These are phyloP conservation scores for Yamadazyma triangularis DNA, from an alignment of 1,139 yeast species.

Conservation along the genomic window DNA sequence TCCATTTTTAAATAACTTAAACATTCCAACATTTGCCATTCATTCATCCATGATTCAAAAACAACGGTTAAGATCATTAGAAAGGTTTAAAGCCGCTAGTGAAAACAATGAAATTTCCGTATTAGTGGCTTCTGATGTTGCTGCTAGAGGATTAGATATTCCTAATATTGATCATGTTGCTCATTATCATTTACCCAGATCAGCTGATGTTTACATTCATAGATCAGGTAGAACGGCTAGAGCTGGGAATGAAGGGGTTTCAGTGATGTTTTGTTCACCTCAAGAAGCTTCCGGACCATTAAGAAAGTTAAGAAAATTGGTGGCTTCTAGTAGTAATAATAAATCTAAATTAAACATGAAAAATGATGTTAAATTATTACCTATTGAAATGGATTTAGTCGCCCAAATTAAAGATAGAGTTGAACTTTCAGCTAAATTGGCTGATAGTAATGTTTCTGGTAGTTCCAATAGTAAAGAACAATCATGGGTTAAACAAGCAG, in stretches of 20 bases:
- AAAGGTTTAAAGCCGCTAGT: conserved; percentile 58
- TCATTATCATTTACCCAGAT: conserved; percentile 91
- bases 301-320: conserved; percentile 63
- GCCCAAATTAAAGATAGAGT: conserved; percentile 69
- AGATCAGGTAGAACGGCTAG: conserved; percentile 98
- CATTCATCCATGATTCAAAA: conserved; percentile 96
- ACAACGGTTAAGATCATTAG: conserved; percentile 82
- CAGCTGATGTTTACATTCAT: conserved; percentile 93
- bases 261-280: conserved; percentile 89
- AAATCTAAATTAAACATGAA: conserved; percentile 25
- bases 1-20: conserved; percentile 67
- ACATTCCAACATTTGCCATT: conserved; percentile 71
- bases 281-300: conserved; percentile 90
- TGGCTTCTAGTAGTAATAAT: conserved; percentile 34
- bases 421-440: conserved; percentile 62
- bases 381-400: conserved; percentile 72
- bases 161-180: conserved; percentile 90
- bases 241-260: conserved; percentile 91
- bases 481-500: conserved; percentile 84
- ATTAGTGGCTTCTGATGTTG: conserved; percentile 92
- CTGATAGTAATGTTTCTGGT: conserved; percentile 62
- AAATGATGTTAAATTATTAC: conserved; percentile 66
- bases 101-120: conserved; percentile 56
- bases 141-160: conserved; percentile 97
- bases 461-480: conserved; percentile 65